Percentiles rank a stretch among this genome's conserved stretches.
These are phyloP conservation scores for Ophiostoma quercus DNA, from an alignment of 2,329 filamentous ascomycete species.

Conservation along the genomic window DNA sequence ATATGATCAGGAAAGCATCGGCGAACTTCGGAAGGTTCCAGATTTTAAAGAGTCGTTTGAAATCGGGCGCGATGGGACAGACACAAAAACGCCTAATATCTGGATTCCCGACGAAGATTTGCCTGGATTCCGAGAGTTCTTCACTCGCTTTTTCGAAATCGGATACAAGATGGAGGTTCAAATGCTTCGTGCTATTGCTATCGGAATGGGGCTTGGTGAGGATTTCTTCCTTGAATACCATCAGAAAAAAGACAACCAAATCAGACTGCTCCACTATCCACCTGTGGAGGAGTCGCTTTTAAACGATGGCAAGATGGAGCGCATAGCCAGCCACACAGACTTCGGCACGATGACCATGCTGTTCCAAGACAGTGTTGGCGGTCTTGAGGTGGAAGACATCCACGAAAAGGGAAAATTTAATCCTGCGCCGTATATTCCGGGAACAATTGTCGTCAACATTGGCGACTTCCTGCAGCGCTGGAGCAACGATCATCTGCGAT, in stretches of 20 bases:
- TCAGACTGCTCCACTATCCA: conserved; percentile 54
- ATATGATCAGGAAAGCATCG: conserved; percentile 31
- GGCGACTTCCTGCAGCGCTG: conserved; percentile 39
- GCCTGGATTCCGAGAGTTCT: conserved; percentile 36
- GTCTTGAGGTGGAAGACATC: conserved; percentile 42
- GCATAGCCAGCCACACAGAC: conserved; percentile 34
- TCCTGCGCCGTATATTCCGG: conserved; percentile 33
- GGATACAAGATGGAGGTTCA: conserved; percentile 32
- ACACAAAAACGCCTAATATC: conserved; percentile 36
- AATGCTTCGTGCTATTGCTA: conserved; percentile 33
- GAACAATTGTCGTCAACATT: conserved; percentile 39
- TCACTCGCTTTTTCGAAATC: conserved; percentile 33
- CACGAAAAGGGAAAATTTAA: conserved; percentile 37
- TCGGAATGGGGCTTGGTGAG: conserved; percentile 34
- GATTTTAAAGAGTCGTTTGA: conserved; percentile 41
- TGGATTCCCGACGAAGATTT: conserved; percentile 38
- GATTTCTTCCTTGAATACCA: conserved; percentile 38
- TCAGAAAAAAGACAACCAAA: conserved; percentile 51
- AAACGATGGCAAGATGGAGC: conserved; percentile 29
- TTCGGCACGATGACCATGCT: conserved; percentile 43
- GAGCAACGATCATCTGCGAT: conserved; percentile 35
- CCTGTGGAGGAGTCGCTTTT: conserved; percentile 33
- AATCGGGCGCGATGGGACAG: conserved; percentile 34
- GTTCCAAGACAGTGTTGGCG: conserved; percentile 41
- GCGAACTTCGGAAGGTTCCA: conserved; percentile 30